Evolutionary conservation across 257 asterid species (phyloP).

Genomic region (Solanum virginianum): DNA sequence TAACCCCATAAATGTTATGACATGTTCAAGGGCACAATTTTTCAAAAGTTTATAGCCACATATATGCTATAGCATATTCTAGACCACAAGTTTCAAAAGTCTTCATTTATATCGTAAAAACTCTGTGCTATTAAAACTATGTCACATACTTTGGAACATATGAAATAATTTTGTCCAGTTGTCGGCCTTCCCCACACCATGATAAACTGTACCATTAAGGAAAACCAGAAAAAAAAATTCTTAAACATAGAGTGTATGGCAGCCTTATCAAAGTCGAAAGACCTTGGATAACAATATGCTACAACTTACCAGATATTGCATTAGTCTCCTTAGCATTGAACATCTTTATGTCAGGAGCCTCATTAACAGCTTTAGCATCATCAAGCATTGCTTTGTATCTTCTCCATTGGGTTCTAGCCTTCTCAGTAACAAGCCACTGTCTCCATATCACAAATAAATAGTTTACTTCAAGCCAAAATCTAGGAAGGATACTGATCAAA

Average conservation of each 20-base stretch:
- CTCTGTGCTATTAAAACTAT: background rate
- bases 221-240: background rate
- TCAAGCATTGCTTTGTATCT: constrained; percentile 72
- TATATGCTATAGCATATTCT: background rate
- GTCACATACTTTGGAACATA: background rate
- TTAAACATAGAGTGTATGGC: background rate
- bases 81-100: background rate
- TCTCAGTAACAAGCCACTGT: constrained; percentile 90
- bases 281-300: background rate
- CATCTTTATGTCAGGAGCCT: constrained; percentile 15
- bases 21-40: background rate
- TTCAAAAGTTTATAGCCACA: background rate
- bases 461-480: background rate
- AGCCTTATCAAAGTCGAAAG: background rate
- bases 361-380: constrained; percentile 35
- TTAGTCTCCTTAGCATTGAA: constrained; percentile 4
- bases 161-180: background rate
- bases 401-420: constrained; percentile 68
- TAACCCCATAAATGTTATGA: background rate
- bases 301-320: constrained; percentile 9
- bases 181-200: background rate
- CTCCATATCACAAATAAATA: constrained; percentile 6
- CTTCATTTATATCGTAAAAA: background rate
- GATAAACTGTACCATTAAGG: background rate
- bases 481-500: background rate